A percentile compares a stretch with the other conserved stretches of the same genome.
phyloP scores from a whole-genome alignment of 495 filamentous ascomycete species.

The Lasiosphaeris hirsuta region DNA sequence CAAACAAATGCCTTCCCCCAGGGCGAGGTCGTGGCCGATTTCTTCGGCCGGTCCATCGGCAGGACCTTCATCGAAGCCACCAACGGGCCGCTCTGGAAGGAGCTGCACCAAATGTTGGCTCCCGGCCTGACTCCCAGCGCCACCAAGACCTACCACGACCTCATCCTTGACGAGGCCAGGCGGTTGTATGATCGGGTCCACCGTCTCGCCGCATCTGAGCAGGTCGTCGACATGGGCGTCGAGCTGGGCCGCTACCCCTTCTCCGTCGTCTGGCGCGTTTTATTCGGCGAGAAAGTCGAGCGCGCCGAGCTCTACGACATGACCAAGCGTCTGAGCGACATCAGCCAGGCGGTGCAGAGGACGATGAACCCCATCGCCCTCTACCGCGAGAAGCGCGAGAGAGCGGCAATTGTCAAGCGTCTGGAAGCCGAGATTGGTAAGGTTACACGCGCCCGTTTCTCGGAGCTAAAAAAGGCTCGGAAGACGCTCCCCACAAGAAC shows the following conservation, averaged over 20 bases:
- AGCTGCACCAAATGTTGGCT: slow-evolving; percentile 19
- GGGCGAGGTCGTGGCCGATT: slow-evolving; percentile 8
- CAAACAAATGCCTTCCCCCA: slow-evolving; percentile 13
- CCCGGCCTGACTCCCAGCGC: slow-evolving; percentile 14
- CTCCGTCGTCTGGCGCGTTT: slow-evolving; percentile 13
- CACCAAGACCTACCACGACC: slow-evolving; percentile 11
- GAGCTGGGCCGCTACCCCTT: slow-evolving; percentile 15
- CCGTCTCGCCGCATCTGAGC: not conserved
- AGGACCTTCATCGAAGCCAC: slow-evolving; percentile 13
- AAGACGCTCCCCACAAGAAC: slow-evolving; percentile 17
- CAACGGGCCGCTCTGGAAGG: slow-evolving; percentile 22
- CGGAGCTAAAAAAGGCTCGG: slow-evolving; percentile 9
- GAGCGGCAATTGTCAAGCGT: not conserved
- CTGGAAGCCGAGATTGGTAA: slow-evolving; percentile 7
- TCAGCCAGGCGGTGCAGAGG: not conserved
- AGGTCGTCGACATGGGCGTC: slow-evolving; percentile 4
- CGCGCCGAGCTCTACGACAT: not conserved
- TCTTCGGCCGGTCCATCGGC: slow-evolving; percentile 8
- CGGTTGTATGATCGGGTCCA: slow-evolving; percentile 11
- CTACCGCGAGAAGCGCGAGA: slow-evolving; percentile 2
- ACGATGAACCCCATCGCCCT: slow-evolving; percentile 7
- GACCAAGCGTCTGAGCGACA: not conserved
- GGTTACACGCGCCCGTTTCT: slow-evolving; percentile 6
- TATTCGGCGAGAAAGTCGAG: slow-evolving; percentile 11
- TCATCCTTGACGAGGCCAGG: slow-evolving; percentile 14